Evolutionary conservation across 257 asterid species (phyloP).

Genomic region (Solanum stenotomum): DNA sequence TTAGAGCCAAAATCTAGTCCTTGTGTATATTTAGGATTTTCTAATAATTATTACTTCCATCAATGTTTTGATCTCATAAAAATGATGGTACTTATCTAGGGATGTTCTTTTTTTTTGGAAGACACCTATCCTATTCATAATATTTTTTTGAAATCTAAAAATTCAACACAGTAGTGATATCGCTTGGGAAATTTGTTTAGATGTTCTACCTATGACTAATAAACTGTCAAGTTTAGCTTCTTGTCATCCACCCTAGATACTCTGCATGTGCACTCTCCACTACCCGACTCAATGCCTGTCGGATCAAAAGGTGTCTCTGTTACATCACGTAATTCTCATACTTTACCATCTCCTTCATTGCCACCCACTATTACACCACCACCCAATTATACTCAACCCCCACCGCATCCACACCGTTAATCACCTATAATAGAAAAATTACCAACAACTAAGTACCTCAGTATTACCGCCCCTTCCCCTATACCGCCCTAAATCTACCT

Average conservation of each 20-base stretch:
- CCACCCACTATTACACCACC: not conserved
- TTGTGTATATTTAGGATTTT: no score
- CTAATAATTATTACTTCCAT: no score
- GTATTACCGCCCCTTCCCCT: no score
- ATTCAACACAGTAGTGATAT: no score
- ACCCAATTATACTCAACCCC: no score
- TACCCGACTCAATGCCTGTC: not conserved
- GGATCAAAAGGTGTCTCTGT: not conserved
- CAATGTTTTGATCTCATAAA: no score
- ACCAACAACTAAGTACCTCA: no score
- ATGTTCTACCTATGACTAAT: not conserved
- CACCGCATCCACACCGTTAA: no score
- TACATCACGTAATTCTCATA: not conserved
- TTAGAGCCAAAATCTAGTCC: no score
- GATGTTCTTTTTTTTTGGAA: not conserved
- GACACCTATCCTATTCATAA: not conserved
- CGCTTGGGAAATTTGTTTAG: not conserved
- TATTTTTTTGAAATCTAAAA: no score
- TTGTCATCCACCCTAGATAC: not conserved
- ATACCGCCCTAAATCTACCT: no score
- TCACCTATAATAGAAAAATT: no score
- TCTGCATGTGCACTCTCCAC: not conserved
- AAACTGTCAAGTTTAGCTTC: not conserved
- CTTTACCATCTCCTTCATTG: not conserved
- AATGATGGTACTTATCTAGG: not conserved